Evolutionary conservation across 108 stramenopile species (phyloP).

Genomic region (Pseudonitzschia pungens): DNA sequence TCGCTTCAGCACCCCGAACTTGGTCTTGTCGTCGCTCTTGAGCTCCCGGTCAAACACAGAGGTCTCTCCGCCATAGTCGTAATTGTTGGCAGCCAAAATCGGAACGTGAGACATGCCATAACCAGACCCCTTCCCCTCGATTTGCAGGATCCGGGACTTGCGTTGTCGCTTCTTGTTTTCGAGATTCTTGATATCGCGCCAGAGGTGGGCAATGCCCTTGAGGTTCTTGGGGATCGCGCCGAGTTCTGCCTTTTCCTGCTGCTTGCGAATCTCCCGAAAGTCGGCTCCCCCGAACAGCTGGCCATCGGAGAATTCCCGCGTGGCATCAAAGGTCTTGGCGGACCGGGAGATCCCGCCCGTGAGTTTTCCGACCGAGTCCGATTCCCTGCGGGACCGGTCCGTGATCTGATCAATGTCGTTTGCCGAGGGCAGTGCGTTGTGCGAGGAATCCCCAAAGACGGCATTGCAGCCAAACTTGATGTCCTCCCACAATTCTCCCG

Average conservation of each 20-base stretch:
- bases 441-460: conserved; percentile 47
- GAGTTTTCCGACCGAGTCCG: conserved; percentile 42
- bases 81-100: conserved; percentile 63
- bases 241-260: conserved; percentile 34
- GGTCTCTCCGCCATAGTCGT: conserved; percentile 61
- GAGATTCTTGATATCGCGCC: conserved; percentile 29
- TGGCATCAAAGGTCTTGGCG: conserved; percentile 52
- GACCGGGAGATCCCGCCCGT: conserved; percentile 33
- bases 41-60: conserved; percentile 63
- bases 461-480: conserved; percentile 67
- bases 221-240: conserved; percentile 44
- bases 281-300: conserved; percentile 51
- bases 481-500: conserved; percentile 55
- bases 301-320: conserved; percentile 46
- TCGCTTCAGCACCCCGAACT: conserved; percentile 5
- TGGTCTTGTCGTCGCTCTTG: conserved; percentile 28
- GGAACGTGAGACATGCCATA: conserved; percentile 53
- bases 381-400: conserved; percentile 60
- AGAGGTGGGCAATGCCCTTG: conserved; percentile 34
- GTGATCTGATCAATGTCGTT: conserved; percentile 77
- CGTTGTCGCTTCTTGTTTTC: conserved; percentile 49
- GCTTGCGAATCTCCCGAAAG: conserved; percentile 53
- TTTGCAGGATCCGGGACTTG: conserved; percentile 50
- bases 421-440: conserved; percentile 59
- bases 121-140: conserved; percentile 51